phyloP scores from a whole-genome alignment of 768 basidiomycete genomes.

The Mycena filopes region DNA sequence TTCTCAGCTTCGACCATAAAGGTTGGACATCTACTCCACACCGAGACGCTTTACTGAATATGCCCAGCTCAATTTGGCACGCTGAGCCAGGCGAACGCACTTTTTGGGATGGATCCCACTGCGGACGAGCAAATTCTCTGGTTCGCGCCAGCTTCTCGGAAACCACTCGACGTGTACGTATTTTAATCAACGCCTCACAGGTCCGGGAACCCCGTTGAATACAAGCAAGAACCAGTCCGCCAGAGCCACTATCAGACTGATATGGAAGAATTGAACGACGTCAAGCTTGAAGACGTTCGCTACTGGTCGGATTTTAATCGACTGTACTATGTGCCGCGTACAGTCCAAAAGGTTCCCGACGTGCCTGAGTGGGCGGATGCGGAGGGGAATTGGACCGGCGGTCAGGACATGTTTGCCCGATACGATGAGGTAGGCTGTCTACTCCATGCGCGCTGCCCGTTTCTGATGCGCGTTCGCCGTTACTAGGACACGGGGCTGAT shows the following conservation, averaged over 20 bases:
- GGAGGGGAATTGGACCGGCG: conserved; percentile 66
- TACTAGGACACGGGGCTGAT: conserved; percentile 69
- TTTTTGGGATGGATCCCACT: conserved; percentile 47
- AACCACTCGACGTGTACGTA: conserved; percentile 12
- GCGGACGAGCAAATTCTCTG: conserved; percentile 25
- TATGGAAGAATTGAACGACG: conserved; percentile 42
- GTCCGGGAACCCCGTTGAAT: conserved; percentile 50
- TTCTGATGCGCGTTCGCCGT: not conserved
- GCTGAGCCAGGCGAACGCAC: conserved; percentile 54
- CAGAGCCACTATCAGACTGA: conserved; percentile 65
- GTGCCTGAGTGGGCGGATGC: conserved; percentile 62
- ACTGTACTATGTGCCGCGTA: conserved; percentile 71
- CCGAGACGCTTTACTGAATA: not conserved
- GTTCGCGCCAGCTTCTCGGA: conserved; percentile 25
- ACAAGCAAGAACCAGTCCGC: conserved; percentile 62
- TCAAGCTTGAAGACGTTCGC: conserved; percentile 48
- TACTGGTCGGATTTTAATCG: conserved; percentile 80
- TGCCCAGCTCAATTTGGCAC: conserved; percentile 73
- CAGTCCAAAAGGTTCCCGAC: conserved; percentile 73
- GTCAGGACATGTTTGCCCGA: conserved; percentile 60
- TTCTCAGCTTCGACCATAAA: conserved; percentile 76
- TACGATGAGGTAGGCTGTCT: conserved; percentile 61
- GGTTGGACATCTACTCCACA: conserved; percentile 48
- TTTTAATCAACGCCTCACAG: conserved; percentile 14
- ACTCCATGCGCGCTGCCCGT: not conserved